Conservation (phyloP, 2,329 filamentous ascomycete genomes). For the Balansia obtecta region DNA sequence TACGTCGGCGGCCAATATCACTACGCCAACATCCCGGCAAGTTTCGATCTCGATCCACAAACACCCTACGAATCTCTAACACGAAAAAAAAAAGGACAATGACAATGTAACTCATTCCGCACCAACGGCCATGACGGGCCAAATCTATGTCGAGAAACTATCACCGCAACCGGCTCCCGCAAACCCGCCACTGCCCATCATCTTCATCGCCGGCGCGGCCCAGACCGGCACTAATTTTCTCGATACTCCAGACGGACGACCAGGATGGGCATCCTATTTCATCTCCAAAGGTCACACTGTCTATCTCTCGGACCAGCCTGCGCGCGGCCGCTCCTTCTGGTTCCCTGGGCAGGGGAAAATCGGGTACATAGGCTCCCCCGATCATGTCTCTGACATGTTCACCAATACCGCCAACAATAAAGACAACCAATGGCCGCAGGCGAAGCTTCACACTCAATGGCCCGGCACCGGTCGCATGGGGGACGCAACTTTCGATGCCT, state of each 20-base stretch:
- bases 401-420: constrained; percentile 13
- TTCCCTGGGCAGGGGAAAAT: constrained; percentile 13
- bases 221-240: constrained; percentile 21
- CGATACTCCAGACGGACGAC: constrained; percentile 27
- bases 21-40: constrained; percentile 11
- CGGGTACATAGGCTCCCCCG: constrained; percentile 13
- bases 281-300: constrained; percentile 26
- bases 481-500: constrained; percentile 34
- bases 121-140: constrained; percentile 13
- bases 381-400: constrained; percentile 16
- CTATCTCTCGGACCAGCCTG: constrained; percentile 27
- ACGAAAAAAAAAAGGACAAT: constrained; percentile 6
- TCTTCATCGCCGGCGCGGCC: constrained; percentile 20
- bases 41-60: constrained; percentile 2
- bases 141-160: constrained; percentile 21
- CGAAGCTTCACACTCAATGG: constrained; percentile 21
- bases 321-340: constrained; percentile 20
- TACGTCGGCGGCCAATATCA: constrained; percentile 17
- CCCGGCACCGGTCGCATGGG: constrained; percentile 21
- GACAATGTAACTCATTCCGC: constrained; percentile 7
- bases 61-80: constrained; percentile 3
- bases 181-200: constrained; percentile 14
- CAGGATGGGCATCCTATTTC: constrained; percentile 29
- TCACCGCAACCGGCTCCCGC: constrained; percentile 12
- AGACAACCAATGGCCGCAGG: constrained; percentile 19